Base-by-base conservation (phyloP, 352 stramenopile genomes). In the Albugo laibachii region DNA sequence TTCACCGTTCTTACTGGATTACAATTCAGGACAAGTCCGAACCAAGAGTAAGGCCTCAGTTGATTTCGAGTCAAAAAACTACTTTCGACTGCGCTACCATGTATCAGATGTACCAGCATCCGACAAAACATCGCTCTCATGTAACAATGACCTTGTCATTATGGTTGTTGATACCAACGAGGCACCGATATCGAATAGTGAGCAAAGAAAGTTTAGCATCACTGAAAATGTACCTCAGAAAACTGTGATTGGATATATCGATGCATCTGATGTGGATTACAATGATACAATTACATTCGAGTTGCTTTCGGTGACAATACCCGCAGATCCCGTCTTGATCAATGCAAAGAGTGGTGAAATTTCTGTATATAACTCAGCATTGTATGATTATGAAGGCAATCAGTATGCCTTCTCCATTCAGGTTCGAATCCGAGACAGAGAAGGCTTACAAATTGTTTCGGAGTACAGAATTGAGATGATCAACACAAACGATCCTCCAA, bases 161-260 rank as follows among this genome's bases (percentile, higher is more conserved):
- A 58, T 43, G 15, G 56, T 81, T 38, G 51, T 74, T 2, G 58
- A 81, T 35, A 52, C 64, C 2, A 78, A 78, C 39, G 69, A 81
- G 60, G 50, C 55, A 3, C 69, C 69, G 18, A 47, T 37, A 40
- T 52, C 73, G 48, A 3, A 24, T 24, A 41, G 12, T 5, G 8
- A 31, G 24, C 24, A 31, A 31, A 52, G 42, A 2, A 45, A 14
- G 0, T 19, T 27, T 6, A 21, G 11, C 21, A 47, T 81, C 14
- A 35, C 44, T 34, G 69, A 81, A 38, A 61, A 56, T n/a, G 15
- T 46, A 0, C 12, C 16, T 12, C 13, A 48, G 0, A 49, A 55
- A 0, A 41, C 49, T 5, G 12, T 13, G 0, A 53, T 51, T 37
- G 61, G 58, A 1, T 52, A 24, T 20, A 41, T 69, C 4, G 4